These are phyloP conservation scores for Zizania palustris DNA, from an alignment of 202 grass and related monocot species.

Conservation along the genomic window DNA sequence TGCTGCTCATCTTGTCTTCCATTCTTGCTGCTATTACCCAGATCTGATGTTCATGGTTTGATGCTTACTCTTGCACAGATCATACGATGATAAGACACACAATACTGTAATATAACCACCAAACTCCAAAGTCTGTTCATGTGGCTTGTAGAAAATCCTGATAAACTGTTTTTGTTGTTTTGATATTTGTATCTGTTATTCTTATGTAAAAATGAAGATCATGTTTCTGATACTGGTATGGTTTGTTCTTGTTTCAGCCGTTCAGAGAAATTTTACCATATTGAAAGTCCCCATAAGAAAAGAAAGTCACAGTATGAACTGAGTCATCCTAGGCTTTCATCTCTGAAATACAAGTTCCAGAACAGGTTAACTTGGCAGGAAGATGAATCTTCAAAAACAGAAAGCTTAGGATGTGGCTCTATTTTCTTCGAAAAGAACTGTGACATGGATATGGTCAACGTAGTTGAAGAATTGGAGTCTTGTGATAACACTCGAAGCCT, in stretches of 20 bases:
- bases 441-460: constrained; percentile 40
- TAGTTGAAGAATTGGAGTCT: constrained; percentile 44
- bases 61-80: too few species aligned
- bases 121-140: background rate
- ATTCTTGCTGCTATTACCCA: background rate
- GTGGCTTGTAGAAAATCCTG: background rate
- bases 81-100: too few species aligned
- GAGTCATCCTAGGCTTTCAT: constrained; percentile 45
- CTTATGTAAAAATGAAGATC: constrained; percentile 17
- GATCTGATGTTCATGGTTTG: background rate
- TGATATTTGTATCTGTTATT: constrained; percentile 36
- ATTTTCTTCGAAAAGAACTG: constrained; percentile 44
- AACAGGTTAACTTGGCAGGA: constrained; percentile 39
- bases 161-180: background rate
- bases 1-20: background rate
- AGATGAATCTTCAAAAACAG: constrained; percentile 40
- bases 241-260: constrained; percentile 42
- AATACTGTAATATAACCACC: background rate
- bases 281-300: constrained; percentile 58
- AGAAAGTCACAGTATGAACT: constrained; percentile 62
- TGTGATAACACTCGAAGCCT: constrained; percentile 55
- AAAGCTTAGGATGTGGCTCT: constrained; percentile 40
- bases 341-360: constrained; percentile 67
- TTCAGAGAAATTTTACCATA: constrained; percentile 33
- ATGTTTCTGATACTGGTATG: constrained; percentile 33